Evolutionary conservation across 495 filamentous ascomycete genomes (phyloP), one percentile per base, ranked within the genome.

Genomic region (Platismatia glauca): DNA sequence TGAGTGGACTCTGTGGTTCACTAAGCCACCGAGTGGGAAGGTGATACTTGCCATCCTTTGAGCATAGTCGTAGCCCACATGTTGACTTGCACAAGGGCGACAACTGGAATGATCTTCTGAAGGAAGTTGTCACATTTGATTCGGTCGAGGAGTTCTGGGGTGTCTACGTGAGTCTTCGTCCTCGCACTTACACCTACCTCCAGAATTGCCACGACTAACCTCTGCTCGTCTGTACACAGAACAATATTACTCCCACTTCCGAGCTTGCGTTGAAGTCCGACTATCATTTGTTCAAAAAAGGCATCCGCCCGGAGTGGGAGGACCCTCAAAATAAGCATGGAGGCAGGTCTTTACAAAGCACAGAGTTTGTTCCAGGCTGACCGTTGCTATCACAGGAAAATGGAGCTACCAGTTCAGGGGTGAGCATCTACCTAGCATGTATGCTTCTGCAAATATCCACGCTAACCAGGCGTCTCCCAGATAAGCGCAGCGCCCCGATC

Each of bases 71-170:
- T 20, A 15, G 12, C 7, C 20, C 27, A 1, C 18, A 44, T 7
- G 34, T 58, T 67, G 41, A 67, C 27, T 18, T 16, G 48, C 35
- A 34, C 7, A 67, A 95, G 90, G 92, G 89, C 69, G 89, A 97
- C 73, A 96, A 96, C 81, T 99, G 94, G 94, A 96, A 93, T 61
- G 94, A 99, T 71, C 78, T 97, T 55, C 77, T 99, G 43, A 99
- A 99, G 78, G 90, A 97, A 73, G 93, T 99, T 62, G 95, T 99
- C 67, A 96, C 89, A 44, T 97, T 99, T 70, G 90, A 93, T 78
- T 95, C 91, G 16, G 94, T 99, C 5, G 94, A 99, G 75, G 95
- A 99, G 74, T 99, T 99, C 80, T 99, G 94, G 94, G 94, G 94
- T 59, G 88, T 97, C 71, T 97, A 99, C 73, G 94, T 97, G 85